Evolutionary conservation across 768 basidiomycete genomes (phyloP), one percentile per base, ranked within the genome.

Genomic region (Mycena amicta): DNA sequence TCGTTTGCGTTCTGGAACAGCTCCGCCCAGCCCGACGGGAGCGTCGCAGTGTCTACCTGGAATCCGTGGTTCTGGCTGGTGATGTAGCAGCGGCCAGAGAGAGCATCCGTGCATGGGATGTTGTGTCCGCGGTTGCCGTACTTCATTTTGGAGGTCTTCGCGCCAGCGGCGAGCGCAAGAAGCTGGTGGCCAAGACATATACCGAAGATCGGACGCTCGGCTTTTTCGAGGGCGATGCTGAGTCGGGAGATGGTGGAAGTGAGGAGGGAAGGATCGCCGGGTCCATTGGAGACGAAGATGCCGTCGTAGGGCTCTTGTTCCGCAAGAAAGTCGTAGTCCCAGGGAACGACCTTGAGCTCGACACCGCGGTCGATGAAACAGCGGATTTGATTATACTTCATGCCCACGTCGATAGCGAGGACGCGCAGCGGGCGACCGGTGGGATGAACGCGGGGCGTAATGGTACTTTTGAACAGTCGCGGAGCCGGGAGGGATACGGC

Each of bases 41-140:
- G 85, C 1, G 92, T 84, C 11, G 76, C 70, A 0, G 87, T 81
- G 69, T 99, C 89, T 62, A 98, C 97, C 71, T 98, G 90, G 77
- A 87, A 99, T 61, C 97, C 97, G 75, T 99, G 97, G 72, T 99
- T 99, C 75, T 99, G 97, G 68, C 92, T 94, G 37, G 97, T 99
- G 78, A 99, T 98, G 73, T 98, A 99, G 78, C 97, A 99, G 54
- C 97, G 82, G 28, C 95, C 97, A 50, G 92, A 93, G 54, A 96
- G 82, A 40, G 90, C 83, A 71, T 95, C 93, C 18, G 93, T 98
- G 72, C 96, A 98, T 3, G 97, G 97, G 70, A 99, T 93, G 74
- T 99, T 99, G 72, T 98, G 95, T 3, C 97, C 97, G 62, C 97
- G 93, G 70, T 99, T 99, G 37, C 97, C 97, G 72, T 98, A 98